These are phyloP conservation scores for Gastrodia elata DNA, from an alignment of 106 monocot species.

Conservation along the genomic window DNA sequence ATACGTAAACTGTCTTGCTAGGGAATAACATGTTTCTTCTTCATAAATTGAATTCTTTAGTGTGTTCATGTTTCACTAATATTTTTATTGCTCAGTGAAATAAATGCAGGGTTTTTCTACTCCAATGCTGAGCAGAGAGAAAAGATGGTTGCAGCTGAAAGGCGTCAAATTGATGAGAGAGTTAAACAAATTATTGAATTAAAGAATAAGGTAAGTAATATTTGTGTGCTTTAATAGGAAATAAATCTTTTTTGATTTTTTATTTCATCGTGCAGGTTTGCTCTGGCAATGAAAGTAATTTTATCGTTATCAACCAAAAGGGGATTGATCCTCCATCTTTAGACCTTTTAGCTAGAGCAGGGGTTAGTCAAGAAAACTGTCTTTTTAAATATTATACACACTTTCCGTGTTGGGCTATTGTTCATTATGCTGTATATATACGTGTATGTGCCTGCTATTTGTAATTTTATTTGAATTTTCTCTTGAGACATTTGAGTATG, in stretches of 20 bases:
- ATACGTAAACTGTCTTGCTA: no score
- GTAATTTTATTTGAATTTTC: background rate
- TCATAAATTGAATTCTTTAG: background rate
- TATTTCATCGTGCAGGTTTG: conserved; percentile 57
- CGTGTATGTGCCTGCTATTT: background rate
- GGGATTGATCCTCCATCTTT: conserved; percentile 97
- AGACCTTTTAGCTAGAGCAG: conserved; percentile 89
- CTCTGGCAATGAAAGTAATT: conserved; percentile 61
- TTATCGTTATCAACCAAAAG: conserved; percentile 98
- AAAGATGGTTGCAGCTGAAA: conserved; percentile 97
- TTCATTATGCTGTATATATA: no score
- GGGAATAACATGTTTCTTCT: background rate
- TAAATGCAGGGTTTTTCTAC: conserved; percentile 99
- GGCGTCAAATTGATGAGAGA: conserved; percentile 86
- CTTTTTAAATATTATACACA: background rate
- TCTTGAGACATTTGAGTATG: background rate
- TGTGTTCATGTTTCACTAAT: conserved; percentile 9
- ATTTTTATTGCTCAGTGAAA: conserved; percentile 49
- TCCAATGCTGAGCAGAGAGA: conserved; percentile 96
- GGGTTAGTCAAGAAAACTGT: conserved; percentile 43
- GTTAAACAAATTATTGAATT: conserved; percentile 83
- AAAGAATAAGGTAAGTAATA: conserved; percentile 60
- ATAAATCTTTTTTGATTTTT: background rate
- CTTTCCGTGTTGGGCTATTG: no score
- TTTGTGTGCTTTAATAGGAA: conserved; percentile 1